Evolutionary conservation across 441 rosid species (phyloP), one percentile per base, ranked within the genome.

Genomic region (Jatropha podagrica): DNA sequence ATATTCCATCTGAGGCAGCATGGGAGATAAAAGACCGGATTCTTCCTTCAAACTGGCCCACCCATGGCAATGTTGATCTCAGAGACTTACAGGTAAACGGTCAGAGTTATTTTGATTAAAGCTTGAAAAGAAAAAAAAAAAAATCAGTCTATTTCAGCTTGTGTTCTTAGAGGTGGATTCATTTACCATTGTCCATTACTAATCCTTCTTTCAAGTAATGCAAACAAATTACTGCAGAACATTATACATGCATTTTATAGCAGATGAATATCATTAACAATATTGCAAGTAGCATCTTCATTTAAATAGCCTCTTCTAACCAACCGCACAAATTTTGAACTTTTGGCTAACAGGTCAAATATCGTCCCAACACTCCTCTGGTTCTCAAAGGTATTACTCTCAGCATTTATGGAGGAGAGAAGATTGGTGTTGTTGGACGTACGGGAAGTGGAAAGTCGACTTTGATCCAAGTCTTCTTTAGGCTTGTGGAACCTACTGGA

Each of bases 381-480:
- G 97, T 95, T 55, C 88, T 95, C 68, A 92, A 88, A 80, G 99
- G 99, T 65, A 85, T 95, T 55, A 83, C 87, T 32, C 85, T 95
- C 69, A 89, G 88, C 85, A 95, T 95, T 78, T 72, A 78, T 14
- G 97, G 97, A 18, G 99, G 97, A 42, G 96, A 95, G 74, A 95
- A 95, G 85, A 81, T 95, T 27, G 97, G 97, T 68, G 85, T 95
- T 37, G 99, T 95, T 61, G 97, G 99, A 46, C 91, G 99, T 62
- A 95, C 99, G 2, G 99, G 99, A 71, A 89, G 99, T 59, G 98
- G 98, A 68, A 95, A 95, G 79, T 92, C 98, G 32, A 95, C 98
- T 71, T 80, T 95, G 81, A 85, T 95, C 76, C 97, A 95, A 74
- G 99, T 93, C 67, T 85, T 93, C 80, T 95, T 95, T 58, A 86